Evolutionary conservation across 176 grass and related monocot species (phyloP), one percentile per base, ranked within the genome.

Genomic region (Aegilops tauschii): DNA sequence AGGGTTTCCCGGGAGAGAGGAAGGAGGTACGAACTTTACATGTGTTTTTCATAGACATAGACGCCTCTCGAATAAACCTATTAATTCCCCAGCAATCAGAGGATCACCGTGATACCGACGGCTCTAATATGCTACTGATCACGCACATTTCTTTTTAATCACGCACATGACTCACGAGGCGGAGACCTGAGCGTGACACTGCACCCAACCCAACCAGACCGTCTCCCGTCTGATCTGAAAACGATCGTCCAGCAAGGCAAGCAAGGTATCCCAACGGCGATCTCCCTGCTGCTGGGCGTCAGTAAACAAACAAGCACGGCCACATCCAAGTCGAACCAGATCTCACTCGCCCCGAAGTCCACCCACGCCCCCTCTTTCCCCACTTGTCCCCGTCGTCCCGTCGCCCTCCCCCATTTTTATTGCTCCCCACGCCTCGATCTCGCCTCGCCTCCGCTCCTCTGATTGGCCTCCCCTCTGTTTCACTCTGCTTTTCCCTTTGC

Each of bases 401-500:
- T 30, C 49, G 62, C 65, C 21, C 5, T 59, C 67, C 20, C 66
- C 35, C 28, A 59, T 62, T 77, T 90, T 86, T 82, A 86, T 77
- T 90, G 78, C 78, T 52, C 82, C 31, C 31, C 77, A 14, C 81
- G 45, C 82, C 83, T 86, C 88, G 88, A 82, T 52, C 61, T 49
- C 83, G 27, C 6, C 21, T 80, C 71, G 10, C 45, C 6, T 28
- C 17, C 73, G 16, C 13, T 18, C 23, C 29, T 30, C 17, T 35
- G 1, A 29, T 10, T 37, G 4, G 21, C 31, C 4, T 4, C 16
- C 16, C 50, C 16, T 44, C 42, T 27, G 37, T 32, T 78, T 34
- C 37, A 45, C 78, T 23, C 34, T 78, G 20, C 23, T 65, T 30
- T 77, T 49, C 13, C 21, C 21, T 11, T 5, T 30, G 0, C n/a